phyloP scores from a whole-genome alignment of 1,284 basidiomycete genomes.

The Cutaneotrichosporon dermatis region DNA sequence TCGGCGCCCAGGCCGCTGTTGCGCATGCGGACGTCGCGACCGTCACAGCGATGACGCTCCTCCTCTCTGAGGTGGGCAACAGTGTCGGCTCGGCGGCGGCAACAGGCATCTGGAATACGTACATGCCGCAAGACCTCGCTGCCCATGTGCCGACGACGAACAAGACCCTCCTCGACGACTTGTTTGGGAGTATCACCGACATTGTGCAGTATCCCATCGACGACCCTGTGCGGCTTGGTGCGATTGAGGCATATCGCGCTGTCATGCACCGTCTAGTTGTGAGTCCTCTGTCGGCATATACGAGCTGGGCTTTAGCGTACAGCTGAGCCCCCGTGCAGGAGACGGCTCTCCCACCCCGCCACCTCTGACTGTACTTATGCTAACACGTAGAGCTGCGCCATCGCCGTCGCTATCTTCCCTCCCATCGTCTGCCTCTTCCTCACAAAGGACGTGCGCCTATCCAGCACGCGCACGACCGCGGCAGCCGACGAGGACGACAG shows the following conservation, averaged over 20 bases:
- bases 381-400: slow-evolving; percentile 25
- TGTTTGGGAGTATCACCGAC: slow-evolving; percentile 57
- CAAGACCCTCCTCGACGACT: slow-evolving; percentile 41
- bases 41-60: slow-evolving; percentile 72
- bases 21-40: slow-evolving; percentile 71
- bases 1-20: slow-evolving; percentile 73
- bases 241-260: slow-evolving; percentile 51
- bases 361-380: background rate
- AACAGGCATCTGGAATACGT: slow-evolving; percentile 32
- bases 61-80: slow-evolving; percentile 58
- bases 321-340: too few relatives aligned
- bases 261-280: slow-evolving; percentile 44
- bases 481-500: background rate
- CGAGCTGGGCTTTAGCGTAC: too few relatives aligned
- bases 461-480: slow-evolving; percentile 51
- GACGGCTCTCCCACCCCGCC: too few relatives aligned
- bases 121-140: slow-evolving; percentile 57
- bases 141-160: slow-evolving; percentile 43
- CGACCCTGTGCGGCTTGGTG: slow-evolving; percentile 58
- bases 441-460: slow-evolving; percentile 47
- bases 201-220: slow-evolving; percentile 54
- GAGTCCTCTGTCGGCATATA: background rate
- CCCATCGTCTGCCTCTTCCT: slow-evolving; percentile 44
- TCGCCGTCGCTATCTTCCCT: slow-evolving; percentile 45
- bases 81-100: slow-evolving; percentile 53